phyloP scores from a whole-genome alignment of 2,329 filamentous ascomycete genomes.

The Ramularia collo-cygni region DNA sequence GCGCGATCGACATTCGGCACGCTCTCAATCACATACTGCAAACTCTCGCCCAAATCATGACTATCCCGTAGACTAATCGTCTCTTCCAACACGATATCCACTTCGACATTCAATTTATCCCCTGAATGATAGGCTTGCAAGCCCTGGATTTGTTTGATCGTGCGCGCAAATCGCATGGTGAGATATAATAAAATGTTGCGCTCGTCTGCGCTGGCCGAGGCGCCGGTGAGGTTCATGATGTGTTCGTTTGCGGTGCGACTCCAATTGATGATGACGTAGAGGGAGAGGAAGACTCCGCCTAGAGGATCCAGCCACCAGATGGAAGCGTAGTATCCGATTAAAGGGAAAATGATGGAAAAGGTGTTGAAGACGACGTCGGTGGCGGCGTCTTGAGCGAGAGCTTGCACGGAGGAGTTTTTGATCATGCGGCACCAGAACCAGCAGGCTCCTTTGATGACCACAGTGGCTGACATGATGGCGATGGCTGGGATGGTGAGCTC shows the following conservation, averaged over 20 bases:
- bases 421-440: slow-evolving; percentile 86
- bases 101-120: slow-evolving; percentile 76
- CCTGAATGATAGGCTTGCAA: slow-evolving; percentile 78
- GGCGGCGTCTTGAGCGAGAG: slow-evolving; percentile 61
- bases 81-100: slow-evolving; percentile 77
- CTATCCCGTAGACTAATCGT: slow-evolving; percentile 68
- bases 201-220: slow-evolving; percentile 71
- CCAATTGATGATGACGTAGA: slow-evolving; percentile 77
- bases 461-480: slow-evolving; percentile 71
- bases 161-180: slow-evolving; percentile 87
- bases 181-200: slow-evolving; percentile 81
- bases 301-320: slow-evolving; percentile 81
- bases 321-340: slow-evolving; percentile 65
- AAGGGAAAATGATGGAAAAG: slow-evolving; percentile 80
- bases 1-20: slow-evolving; percentile 64
- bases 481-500: slow-evolving; percentile 66
- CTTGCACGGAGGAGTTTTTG: slow-evolving; percentile 78
- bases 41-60: slow-evolving; percentile 69
- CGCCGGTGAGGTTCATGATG: slow-evolving; percentile 73
- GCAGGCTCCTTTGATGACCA: slow-evolving; percentile 72
- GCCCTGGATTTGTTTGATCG: slow-evolving; percentile 79
- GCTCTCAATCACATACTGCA: slow-evolving; percentile 80
- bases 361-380: slow-evolving; percentile 85
- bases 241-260: slow-evolving; percentile 65
- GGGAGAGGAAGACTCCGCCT: slow-evolving; percentile 69